Percentiles rank a stretch among this genome's conserved stretches.
Conservation (phyloP, 2,329 filamentous ascomycete species). For the Mycogone perniciosa region DNA sequence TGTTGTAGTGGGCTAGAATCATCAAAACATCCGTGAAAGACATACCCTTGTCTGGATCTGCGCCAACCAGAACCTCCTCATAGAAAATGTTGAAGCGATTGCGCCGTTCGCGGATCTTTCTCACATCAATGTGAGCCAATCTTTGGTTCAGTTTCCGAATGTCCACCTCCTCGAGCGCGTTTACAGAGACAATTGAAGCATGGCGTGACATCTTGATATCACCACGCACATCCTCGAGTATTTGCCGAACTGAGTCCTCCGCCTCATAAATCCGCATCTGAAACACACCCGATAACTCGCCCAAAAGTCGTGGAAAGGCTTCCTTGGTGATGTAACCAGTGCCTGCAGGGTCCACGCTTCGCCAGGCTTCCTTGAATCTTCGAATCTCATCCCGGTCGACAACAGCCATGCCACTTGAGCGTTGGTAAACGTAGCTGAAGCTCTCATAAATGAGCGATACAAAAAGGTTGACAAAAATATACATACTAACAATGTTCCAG, state of each 20-base stretch:
- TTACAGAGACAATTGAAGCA: conserved; percentile 47
- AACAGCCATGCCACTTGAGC: conserved; percentile 83
- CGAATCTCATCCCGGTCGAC: conserved; percentile 91
- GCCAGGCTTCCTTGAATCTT: conserved; percentile 97
- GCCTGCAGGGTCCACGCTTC: conserved; percentile 85
- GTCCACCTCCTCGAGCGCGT: conserved; percentile 55
- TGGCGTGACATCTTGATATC: conserved; percentile 48
- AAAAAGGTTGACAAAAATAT: conserved; percentile 97
- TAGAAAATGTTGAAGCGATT: conserved; percentile 89
- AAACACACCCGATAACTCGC: conserved; percentile 90
- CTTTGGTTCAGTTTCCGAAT: conserved; percentile 68
- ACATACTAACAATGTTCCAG: conserved; percentile 99
- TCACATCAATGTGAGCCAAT: conserved; percentile 65
- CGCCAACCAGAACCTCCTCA: conserved; percentile 90
- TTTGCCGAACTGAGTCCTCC: conserved; percentile 77
- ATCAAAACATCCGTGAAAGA: conserved; percentile 88
- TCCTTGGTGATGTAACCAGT: conserved; percentile 89
- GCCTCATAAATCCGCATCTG: conserved; percentile 94
- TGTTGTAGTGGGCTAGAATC: conserved; percentile 96
- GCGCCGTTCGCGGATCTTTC: conserved; percentile 67
- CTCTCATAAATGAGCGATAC: conserved; percentile 98
- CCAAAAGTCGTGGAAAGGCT: conserved; percentile 78
- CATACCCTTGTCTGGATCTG: conserved; percentile 83
- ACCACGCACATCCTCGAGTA: conserved; percentile 76
- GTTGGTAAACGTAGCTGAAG: conserved; percentile 98